These are phyloP conservation scores for Fusarium sp. DNA, from an alignment of 2,329 filamentous ascomycete species.

Conservation along the genomic window DNA sequence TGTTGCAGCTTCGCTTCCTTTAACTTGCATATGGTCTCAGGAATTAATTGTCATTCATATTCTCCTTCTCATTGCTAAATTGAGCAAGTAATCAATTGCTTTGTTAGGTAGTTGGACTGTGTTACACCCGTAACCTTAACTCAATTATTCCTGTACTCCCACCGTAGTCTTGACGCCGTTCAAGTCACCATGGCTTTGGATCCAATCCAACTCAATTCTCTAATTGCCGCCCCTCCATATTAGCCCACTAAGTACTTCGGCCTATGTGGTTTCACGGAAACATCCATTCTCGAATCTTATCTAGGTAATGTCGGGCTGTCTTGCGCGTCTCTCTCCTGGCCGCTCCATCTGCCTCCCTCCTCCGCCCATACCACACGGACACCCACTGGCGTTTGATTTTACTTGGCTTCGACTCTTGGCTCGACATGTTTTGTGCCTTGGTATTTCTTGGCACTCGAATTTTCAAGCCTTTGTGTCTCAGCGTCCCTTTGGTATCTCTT, in stretches of 20 bases:
- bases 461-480: constrained; percentile 34
- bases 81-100: neutral
- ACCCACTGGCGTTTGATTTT: constrained; percentile 31
- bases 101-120: neutral
- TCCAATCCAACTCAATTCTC: constrained; percentile 22
- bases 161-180: neutral
- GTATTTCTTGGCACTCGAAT: constrained; percentile 36
- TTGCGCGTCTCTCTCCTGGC: constrained; percentile 10
- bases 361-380: constrained; percentile 14
- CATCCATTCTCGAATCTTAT: constrained; percentile 6
- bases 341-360: constrained; percentile 8
- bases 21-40: neutral
- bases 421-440: constrained; percentile 38
- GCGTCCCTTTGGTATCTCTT: constrained; percentile 32
- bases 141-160: constrained; percentile 7
- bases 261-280: constrained; percentile 1
- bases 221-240: constrained; percentile 14
- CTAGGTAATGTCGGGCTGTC: neutral
- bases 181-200: neutral
- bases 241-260: neutral
- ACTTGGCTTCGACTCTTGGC: constrained; percentile 41
- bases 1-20: neutral
- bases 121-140: constrained; percentile 24
- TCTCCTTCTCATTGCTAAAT: neutral
- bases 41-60: neutral